phyloP scores from a whole-genome alignment of 1,284 basidiomycete species.

The Cutaneotrichosporon spelunceum region DNA sequence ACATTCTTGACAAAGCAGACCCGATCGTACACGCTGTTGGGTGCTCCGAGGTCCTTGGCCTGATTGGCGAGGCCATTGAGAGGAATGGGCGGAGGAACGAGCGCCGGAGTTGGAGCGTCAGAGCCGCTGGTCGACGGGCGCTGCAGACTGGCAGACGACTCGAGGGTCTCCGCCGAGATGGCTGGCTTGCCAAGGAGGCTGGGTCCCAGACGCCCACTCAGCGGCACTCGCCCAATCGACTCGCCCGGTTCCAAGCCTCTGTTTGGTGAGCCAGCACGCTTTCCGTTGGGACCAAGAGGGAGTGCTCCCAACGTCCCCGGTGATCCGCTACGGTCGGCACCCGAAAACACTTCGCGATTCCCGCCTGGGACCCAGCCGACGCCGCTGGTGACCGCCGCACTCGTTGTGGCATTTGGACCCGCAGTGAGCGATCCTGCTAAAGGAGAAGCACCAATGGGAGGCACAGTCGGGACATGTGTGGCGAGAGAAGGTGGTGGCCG shows the following conservation, averaged over 20 bases:
- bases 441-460: constrained; percentile 40
- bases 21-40: constrained; percentile 43
- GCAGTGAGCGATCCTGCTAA: constrained; percentile 43
- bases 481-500: constrained; percentile 20
- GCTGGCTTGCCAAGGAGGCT: constrained; percentile 3
- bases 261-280: constrained; percentile 10
- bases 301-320: not conserved
- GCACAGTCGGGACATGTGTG: constrained; percentile 21
- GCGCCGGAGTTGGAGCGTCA: constrained; percentile 1
- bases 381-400: not conserved
- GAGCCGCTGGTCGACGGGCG: constrained; percentile 1
- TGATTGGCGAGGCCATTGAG: constrained; percentile 40
- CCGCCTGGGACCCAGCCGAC: not conserved
- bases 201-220: not conserved
- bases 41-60: constrained; percentile 39
- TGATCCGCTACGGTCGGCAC: not conserved
- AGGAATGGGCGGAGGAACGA: constrained; percentile 19
- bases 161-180: constrained; percentile 6
- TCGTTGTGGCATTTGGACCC: not conserved
- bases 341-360: not conserved
- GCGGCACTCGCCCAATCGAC: not conserved
- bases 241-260: not conserved
- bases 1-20: constrained; percentile 69
- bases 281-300: not conserved
- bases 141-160: not conserved